Conservation (phyloP, 129 eudicot genomes). For the Saussurea involucrata region DNA sequence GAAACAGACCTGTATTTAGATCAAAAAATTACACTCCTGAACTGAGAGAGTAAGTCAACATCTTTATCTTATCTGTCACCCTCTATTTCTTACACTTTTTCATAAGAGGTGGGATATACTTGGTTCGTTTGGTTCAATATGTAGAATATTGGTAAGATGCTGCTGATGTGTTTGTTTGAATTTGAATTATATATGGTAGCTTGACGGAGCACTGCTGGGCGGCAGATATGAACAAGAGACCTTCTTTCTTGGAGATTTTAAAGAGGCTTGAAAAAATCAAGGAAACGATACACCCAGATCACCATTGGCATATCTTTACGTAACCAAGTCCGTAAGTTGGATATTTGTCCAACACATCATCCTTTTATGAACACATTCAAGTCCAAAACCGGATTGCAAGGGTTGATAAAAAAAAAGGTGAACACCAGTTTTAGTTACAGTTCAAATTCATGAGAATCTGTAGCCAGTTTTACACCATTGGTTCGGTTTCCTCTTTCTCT, state of each 20-base stretch:
- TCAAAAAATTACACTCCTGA: conserved; percentile 62
- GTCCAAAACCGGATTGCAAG: conserved; percentile 5
- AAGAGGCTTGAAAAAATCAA: conserved; percentile 75
- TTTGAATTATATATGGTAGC: conserved; percentile 37
- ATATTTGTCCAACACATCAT: not conserved
- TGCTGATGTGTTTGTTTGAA: conserved; percentile 23
- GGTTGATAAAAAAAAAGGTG: not conserved
- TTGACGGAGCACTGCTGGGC: conserved; percentile 77
- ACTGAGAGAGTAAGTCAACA: conserved; percentile 76
- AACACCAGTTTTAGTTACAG: conserved; percentile 12
- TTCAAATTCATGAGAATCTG: not conserved
- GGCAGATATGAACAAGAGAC: conserved; percentile 74
- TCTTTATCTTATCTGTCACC: not conserved
- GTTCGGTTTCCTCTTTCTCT: not conserved
- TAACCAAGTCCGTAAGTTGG: not conserved
- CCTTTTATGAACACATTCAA: conserved; percentile 18
- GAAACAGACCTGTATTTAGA: conserved; percentile 77
- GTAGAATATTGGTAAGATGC: not conserved
- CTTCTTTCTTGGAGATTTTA: conserved; percentile 73
- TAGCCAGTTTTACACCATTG: conserved; percentile 10
- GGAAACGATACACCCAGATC: conserved; percentile 55
- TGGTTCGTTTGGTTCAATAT: not conserved
- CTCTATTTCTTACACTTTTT: not conserved
- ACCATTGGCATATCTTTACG: conserved; percentile 75
- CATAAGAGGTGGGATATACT: not conserved